Conservation (phyloP, 2,329 filamentous ascomycete species). For the Aureobasidium sp. region DNA sequence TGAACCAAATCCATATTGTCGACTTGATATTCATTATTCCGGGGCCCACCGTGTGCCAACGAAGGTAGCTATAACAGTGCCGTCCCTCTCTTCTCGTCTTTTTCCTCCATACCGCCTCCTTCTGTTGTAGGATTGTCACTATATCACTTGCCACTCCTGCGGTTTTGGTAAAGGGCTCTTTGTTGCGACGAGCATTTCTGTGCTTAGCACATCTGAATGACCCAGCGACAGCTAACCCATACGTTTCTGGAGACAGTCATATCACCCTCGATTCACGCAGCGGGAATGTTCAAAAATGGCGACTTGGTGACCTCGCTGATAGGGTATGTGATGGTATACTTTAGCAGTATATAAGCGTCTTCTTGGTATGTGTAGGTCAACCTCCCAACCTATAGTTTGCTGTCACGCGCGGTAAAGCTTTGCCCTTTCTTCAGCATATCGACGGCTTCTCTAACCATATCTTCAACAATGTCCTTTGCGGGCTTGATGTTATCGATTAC, state of each 20-base stretch:
- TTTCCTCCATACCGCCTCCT: not conserved
- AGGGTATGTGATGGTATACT: not conserved
- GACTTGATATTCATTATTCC: not conserved
- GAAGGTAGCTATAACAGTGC: too few relatives aligned
- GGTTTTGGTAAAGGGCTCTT: not conserved
- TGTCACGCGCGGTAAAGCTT: constrained; percentile 48
- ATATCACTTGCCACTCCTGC: not conserved
- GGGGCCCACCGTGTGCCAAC: too few relatives aligned
- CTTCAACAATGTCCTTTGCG: constrained; percentile 74
- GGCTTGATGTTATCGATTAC: constrained; percentile 71
- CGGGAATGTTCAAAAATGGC: not conserved
- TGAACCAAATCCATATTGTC: not conserved
- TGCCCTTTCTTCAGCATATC: constrained; percentile 57
- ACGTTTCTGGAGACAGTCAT: not conserved
- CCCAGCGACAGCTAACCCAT: not conserved
- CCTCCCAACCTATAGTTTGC: constrained; percentile 36
- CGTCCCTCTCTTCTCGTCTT: too few relatives aligned
- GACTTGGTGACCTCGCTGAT: not conserved
- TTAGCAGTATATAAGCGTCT: too few relatives aligned
- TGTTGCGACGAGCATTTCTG: not conserved
- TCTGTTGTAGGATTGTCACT: not conserved
- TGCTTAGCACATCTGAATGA: not conserved
- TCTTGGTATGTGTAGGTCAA: not conserved
- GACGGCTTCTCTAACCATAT: constrained; percentile 77
- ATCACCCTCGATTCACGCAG: not conserved